These are phyloP conservation scores for Aspergillus japonicus DNA, from an alignment of 2,329 filamentous ascomycete genomes.

Conservation along the genomic window DNA sequence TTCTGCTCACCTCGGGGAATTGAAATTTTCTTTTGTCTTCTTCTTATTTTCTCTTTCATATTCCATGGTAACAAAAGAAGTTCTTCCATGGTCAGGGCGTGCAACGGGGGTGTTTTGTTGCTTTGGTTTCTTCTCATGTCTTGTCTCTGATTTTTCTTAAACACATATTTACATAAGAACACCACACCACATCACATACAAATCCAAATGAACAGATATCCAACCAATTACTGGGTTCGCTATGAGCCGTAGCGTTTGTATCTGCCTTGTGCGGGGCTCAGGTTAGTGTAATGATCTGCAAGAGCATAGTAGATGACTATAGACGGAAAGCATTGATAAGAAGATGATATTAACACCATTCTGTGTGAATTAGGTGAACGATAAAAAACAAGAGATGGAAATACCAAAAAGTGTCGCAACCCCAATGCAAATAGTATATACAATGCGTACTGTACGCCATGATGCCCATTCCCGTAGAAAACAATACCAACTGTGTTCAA, in stretches of 20 bases:
- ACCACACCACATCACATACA: not conserved
- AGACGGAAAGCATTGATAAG: too few species aligned
- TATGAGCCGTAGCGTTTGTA: too few species aligned
- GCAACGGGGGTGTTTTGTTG: not conserved
- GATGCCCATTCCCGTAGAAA: not conserved
- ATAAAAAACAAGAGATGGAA: not conserved
- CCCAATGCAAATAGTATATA: not conserved
- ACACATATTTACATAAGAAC: not conserved
- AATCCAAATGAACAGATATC: not conserved
- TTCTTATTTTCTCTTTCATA: not conserved
- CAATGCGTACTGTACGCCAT: not conserved
- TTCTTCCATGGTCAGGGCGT: not conserved
- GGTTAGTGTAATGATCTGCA: too few species aligned
- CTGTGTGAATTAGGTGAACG: not conserved
- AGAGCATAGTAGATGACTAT: too few species aligned
- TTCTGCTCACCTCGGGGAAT: not conserved
- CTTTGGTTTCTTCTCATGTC: not conserved
- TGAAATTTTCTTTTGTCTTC: not conserved
- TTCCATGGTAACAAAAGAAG: not conserved
- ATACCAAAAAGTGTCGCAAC: not conserved
- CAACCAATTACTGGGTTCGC: too few species aligned
- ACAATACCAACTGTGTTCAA: conserved; percentile 2
- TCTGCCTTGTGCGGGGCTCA: too few species aligned
- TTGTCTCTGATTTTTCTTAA: not conserved
- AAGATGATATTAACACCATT: not conserved